These are phyloP conservation scores for Excoecaria cochinchinensis DNA, from an alignment of 345 rosid species.

Conservation along the genomic window DNA sequence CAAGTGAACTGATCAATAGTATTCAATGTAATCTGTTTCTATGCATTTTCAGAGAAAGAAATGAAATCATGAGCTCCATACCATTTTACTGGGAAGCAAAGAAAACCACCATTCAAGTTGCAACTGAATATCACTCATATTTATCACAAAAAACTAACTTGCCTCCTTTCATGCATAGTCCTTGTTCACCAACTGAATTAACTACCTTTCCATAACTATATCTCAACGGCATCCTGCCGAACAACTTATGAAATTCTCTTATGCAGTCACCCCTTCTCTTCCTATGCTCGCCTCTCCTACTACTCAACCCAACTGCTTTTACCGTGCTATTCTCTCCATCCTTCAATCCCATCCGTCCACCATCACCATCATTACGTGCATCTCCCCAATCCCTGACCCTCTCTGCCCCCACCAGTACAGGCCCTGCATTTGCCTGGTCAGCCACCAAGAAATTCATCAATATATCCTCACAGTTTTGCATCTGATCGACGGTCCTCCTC, in stretches of 20 bases:
- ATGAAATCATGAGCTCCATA: not conserved
- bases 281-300: conserved; percentile 59
- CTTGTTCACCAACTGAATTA: conserved; percentile 70
- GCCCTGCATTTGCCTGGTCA: conserved; percentile 51
- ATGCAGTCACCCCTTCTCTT: conserved; percentile 71
- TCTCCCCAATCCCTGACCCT: conserved; percentile 76
- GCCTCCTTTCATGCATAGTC: conserved; percentile 56
- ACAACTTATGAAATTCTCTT: conserved; percentile 50
- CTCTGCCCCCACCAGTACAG: conserved; percentile 63
- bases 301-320: conserved; percentile 59
- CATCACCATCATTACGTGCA: conserved; percentile 46
- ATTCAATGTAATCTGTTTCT: not conserved
- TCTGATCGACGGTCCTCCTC: conserved; percentile 53
- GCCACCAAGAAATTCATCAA: conserved; percentile 72
- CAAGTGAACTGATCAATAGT: not conserved
- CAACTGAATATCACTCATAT: not conserved
- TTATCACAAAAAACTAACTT: conserved; percentile 59
- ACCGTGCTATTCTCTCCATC: conserved; percentile 24
- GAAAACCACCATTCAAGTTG: no score
- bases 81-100: no score
- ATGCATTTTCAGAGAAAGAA: not conserved
- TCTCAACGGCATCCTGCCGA: conserved; percentile 64
- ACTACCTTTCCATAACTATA: conserved; percentile 63
- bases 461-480: conserved; percentile 70
- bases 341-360: conserved; percentile 15